Evolutionary conservation across 2,329 filamentous ascomycete species (phyloP), one percentile per base, ranked within the genome.

Genomic region (Ceratocystis albifundus): DNA sequence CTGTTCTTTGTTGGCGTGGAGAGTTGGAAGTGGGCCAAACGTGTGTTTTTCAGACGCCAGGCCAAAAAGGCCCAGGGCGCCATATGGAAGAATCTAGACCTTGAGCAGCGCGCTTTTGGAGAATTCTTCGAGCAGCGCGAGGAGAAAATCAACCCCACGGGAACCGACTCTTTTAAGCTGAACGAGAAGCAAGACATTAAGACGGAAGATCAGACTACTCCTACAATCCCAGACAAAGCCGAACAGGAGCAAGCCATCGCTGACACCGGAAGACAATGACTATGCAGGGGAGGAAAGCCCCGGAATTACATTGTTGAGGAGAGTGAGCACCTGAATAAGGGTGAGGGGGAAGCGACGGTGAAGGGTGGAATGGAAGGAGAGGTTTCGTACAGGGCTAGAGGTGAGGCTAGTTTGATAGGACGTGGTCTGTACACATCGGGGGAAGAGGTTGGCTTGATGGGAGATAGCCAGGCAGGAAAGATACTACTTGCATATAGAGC

Each of bases 1-100:
- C 71, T 86, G 28, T 86, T 86, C 76, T 83, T 86, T 69, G 71
- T 75, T 0, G 83, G 83, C 41, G 76, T 83, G 1, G 84, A 86
- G 74, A 69, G 72, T 7, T 86, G 83, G 82, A 86, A 86, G 73
- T 83, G 77, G 73, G 75, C 67, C 28, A 86, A 86, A 77, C 76
- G 84, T 6, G 71, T 78, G 44, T 77, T 72, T 70, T 75, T 74
- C 71, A 71, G 76, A 30, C 70, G 71, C 12, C 65, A 66, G 57
- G 72, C 70, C 28, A 62, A 65, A 22, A 71, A 69, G 62, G 53
- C 67, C 2, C 69, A 71, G 1, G 74, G 73, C 3, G 55, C 71
- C 5, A 70, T 70, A 15, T 76, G 74, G 73, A 75, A 74, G 70
- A 74, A 76, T 8, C 70, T 74, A 68, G 75, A 78, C 30, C 70